These are phyloP conservation scores for Elongisporangium senticosum DNA, from an alignment of 352 stramenopile species.

Conservation along the genomic window DNA sequence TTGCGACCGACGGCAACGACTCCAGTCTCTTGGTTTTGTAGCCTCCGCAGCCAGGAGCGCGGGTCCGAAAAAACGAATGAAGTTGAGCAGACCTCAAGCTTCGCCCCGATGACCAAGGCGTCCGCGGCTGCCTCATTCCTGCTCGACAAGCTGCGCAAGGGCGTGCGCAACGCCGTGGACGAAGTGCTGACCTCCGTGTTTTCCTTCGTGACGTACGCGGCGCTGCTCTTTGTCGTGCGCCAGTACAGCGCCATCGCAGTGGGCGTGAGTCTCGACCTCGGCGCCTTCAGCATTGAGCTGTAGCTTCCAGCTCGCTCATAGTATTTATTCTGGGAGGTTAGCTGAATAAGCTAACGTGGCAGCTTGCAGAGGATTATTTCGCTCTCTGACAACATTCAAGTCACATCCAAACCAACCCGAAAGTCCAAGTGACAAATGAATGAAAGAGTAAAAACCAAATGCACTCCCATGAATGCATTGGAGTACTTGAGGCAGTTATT, in stretches of 20 bases:
- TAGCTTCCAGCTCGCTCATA: neutral
- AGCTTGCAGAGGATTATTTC: no score
- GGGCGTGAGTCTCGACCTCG: slow-evolving; percentile 30
- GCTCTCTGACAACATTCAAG: no score
- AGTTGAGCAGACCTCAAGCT: neutral
- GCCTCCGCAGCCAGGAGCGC: neutral
- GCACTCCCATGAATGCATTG: no score
- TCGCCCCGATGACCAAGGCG: neutral
- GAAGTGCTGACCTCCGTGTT: slow-evolving; percentile 29
- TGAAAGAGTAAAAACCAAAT: no score
- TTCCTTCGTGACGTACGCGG: slow-evolving; percentile 34
- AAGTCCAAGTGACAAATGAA: no score
- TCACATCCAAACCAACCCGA: no score
- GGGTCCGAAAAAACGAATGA: neutral
- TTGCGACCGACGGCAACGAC: neutral
- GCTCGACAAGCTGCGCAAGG: slow-evolving; percentile 19
- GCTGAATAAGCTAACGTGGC: no score
- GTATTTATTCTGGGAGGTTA: no score
- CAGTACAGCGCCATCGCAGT: slow-evolving; percentile 32
- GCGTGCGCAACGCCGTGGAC: slow-evolving; percentile 22
- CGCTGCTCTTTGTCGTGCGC: slow-evolving; percentile 25
- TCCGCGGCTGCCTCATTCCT: slow-evolving; percentile 2
- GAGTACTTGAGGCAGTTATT: no score
- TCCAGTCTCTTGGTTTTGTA: neutral
- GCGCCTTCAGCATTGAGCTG: slow-evolving; percentile 34